phyloP scores from a whole-genome alignment of 108 stramenopile species.

The Hondaea fermentalgiana region DNA sequence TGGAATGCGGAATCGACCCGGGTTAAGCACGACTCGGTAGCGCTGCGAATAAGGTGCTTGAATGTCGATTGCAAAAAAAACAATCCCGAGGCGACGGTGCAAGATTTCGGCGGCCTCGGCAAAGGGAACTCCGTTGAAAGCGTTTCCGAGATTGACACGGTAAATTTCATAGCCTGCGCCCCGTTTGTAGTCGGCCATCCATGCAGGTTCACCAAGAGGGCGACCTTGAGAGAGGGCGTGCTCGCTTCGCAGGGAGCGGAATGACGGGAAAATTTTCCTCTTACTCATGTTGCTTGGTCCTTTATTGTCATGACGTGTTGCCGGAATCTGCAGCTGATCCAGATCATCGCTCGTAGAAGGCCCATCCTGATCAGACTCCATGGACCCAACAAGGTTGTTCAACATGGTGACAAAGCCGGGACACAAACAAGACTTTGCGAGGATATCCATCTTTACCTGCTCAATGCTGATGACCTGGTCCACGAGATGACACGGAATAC shows the following conservation, averaged over 20 bases:
- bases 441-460: constrained; percentile 7
- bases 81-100: not conserved
- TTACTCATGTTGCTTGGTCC: no score
- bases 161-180: constrained; percentile 16
- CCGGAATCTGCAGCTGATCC: no score
- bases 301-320: no score
- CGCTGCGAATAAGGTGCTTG: not conserved
- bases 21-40: not conserved
- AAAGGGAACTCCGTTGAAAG: not conserved
- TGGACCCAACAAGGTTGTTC: constrained; percentile 12
- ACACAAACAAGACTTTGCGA: constrained; percentile 17
- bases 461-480: constrained; percentile 8
- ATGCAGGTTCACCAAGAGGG: not conserved
- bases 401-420: constrained; percentile 15
- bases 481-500: not conserved
- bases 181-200: not conserved
- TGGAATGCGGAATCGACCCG: not conserved
- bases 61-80: constrained; percentile 17
- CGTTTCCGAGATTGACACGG: not conserved
- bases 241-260: no score
- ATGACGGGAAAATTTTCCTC: no score
- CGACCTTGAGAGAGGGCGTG: not conserved
- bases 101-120: not conserved
- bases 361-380: not conserved
- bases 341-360: not conserved